Conservation (phyloP, 2,329 filamentous ascomycete species). For the Aciculosporium take region DNA sequence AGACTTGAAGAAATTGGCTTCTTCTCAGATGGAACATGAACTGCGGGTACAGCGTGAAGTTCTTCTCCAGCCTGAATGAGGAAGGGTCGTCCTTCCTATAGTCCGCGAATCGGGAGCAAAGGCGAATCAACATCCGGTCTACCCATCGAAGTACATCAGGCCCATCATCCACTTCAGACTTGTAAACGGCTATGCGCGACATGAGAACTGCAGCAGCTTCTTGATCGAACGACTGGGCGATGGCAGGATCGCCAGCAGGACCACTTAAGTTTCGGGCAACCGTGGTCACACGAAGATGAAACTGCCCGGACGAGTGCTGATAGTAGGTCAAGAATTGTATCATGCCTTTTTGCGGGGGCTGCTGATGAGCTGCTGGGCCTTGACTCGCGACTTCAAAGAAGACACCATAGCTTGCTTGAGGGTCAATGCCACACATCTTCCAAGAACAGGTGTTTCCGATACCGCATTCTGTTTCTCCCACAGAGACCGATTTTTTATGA, state of each 20-base stretch:
- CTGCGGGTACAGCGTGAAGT: conserved; percentile 96
- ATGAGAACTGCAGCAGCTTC: conserved; percentile 95
- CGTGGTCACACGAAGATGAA: conserved; percentile 89
- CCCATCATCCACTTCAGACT: conserved; percentile 94
- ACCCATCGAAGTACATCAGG: conserved; percentile 98
- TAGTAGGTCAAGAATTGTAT: conserved; percentile 99
- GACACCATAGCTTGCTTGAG: conserved; percentile 81
- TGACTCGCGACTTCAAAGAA: conserved; percentile 98
- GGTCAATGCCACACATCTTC: conserved; percentile 99
- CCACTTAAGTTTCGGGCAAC: conserved; percentile 83
- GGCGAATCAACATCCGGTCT: conserved; percentile 90
- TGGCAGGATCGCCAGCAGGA: conserved; percentile 82
- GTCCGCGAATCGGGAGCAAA: conserved; percentile 93
- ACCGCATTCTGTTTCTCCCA: conserved; percentile 94
- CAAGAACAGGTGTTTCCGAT: conserved; percentile 98
- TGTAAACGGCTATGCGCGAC: conserved; percentile 98
- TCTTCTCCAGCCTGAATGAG: conserved; percentile 94
- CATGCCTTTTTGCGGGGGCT: conserved; percentile 80
- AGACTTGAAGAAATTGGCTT: conserved; percentile 95
- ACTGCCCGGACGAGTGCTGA: conserved; percentile 91
- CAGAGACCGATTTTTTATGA: conserved; percentile 95
- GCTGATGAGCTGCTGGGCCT: conserved; percentile 73
- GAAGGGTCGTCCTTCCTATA: conserved; percentile 97
- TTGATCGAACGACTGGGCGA: conserved; percentile 95
- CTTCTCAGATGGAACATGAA: conserved; percentile 99